A percentile compares a stretch with the other conserved stretches of the same genome.
Conservation (phyloP, 2,329 filamentous ascomycete genomes). For the Fusarium piperis region DNA sequence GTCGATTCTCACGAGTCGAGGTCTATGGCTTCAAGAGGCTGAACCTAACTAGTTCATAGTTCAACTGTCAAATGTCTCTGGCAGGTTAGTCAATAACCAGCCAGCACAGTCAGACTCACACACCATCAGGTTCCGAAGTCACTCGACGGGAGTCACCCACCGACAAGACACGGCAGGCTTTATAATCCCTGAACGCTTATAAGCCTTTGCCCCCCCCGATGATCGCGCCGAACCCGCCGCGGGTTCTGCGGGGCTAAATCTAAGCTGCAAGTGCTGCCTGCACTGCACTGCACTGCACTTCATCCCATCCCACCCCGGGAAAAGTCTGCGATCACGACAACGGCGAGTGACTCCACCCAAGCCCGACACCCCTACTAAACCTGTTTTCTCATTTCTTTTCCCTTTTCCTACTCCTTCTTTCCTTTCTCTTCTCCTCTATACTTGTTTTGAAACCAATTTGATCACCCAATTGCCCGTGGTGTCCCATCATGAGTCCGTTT, state of each 20-base stretch:
- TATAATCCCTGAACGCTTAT: not conserved
- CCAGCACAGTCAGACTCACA: not conserved
- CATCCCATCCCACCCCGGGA: not conserved
- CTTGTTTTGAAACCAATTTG: not conserved
- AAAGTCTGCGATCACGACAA: constrained; percentile 42
- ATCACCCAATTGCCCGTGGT: not conserved
- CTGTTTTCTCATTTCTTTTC: constrained; percentile 11
- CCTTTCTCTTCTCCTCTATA: not conserved
- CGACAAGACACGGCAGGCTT: constrained; percentile 4
- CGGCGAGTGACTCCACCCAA: constrained; percentile 26
- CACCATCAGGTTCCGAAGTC: not conserved
- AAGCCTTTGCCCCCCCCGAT: constrained; percentile 17
- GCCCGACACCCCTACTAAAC: not conserved
- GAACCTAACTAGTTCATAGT: not conserved
- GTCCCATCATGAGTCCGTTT: constrained; percentile 17
- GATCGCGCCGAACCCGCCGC: constrained; percentile 6
- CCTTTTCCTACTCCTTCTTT: not conserved
- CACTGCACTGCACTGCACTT: constrained; percentile 1
- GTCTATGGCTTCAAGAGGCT: not conserved
- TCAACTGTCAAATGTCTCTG: not conserved
- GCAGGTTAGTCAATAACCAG: not conserved
- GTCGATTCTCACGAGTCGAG: constrained; percentile 14
- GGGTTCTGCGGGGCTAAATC: constrained; percentile 27
- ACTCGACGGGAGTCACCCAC: not conserved
- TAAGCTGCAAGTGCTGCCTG: not conserved